Conservation (phyloP, 2,329 filamentous ascomycete species). For the Acephala macrosclerotiorum region DNA sequence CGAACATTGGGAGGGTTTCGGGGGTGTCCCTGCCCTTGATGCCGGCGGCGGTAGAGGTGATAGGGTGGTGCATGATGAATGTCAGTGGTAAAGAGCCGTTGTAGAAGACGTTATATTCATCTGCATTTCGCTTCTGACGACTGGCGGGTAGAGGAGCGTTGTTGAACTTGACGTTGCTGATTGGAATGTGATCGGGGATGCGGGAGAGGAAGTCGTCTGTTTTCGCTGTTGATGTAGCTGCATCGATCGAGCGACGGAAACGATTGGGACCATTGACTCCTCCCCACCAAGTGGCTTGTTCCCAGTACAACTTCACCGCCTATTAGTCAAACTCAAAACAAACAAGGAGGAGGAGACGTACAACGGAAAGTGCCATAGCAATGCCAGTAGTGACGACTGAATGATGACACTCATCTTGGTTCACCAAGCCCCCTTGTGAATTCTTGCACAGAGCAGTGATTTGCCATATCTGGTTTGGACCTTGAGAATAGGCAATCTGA, state of each 20-base stretch:
- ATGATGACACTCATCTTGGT: neutral
- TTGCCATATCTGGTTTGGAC: constrained; percentile 7
- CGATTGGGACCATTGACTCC: constrained; percentile 18
- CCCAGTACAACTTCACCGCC: constrained; percentile 10
- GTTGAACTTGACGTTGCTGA: constrained; percentile 19
- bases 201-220: constrained; percentile 18
- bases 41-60: neutral
- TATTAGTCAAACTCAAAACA: neutral
- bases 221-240: neutral
- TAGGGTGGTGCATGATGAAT: constrained; percentile 18
- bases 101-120: constrained; percentile 15
- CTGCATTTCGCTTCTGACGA: neutral
- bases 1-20: constrained; percentile 12
- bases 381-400: constrained; percentile 8
- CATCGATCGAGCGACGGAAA: neutral
- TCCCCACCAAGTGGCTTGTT: constrained; percentile 13
- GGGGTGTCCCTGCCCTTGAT: neutral
- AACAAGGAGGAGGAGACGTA: constrained; percentile 5
- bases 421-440: constrained; percentile 14
- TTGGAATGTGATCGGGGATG: constrained; percentile 14
- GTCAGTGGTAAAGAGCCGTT: constrained; percentile 18
- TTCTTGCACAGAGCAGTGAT: constrained; percentile 20
- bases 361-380: constrained; percentile 15
- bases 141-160: neutral
- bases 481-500: neutral